Conservation (phyloP, 2,329 filamentous ascomycete species). For the Seiridium cupressi region DNA sequence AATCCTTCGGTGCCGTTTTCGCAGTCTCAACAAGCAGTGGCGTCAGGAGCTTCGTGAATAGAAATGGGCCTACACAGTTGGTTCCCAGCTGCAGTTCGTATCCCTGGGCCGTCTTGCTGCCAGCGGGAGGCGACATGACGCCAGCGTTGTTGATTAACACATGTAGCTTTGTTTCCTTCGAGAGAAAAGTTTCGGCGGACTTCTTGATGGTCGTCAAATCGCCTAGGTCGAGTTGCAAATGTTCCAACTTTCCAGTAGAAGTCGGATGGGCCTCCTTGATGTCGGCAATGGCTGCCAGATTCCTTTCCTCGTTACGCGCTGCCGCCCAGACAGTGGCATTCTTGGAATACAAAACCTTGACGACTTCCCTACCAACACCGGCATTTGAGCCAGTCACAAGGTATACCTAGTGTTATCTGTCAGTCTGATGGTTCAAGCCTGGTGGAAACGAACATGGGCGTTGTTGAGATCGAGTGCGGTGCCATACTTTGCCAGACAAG, state of each 20-base stretch:
- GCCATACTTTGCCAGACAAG: neutral
- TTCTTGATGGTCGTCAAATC: slow-evolving; percentile 17
- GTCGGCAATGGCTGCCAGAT: neutral
- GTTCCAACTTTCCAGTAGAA: neutral
- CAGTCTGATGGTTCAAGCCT: neutral
- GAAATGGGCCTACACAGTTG: slow-evolving; percentile 5
- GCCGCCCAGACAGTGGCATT: slow-evolving; percentile 2
- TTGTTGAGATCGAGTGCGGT: neutral
- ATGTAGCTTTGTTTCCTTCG: slow-evolving; percentile 11
- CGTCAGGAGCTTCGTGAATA: slow-evolving; percentile 5
- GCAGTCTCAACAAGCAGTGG: neutral
- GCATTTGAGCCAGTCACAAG: neutral
- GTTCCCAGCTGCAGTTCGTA: slow-evolving; percentile 6
- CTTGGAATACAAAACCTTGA: slow-evolving; percentile 6
- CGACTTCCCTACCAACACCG: slow-evolving; percentile 5
- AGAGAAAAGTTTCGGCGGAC: slow-evolving; percentile 10
- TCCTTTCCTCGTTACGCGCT: slow-evolving; percentile 3
- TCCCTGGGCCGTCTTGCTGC: slow-evolving; percentile 2
- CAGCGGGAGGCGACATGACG: neutral
- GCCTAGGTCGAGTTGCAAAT: slow-evolving; percentile 19
- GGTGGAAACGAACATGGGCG: neutral
- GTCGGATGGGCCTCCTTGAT: neutral
- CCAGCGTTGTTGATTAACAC: slow-evolving; percentile 16
- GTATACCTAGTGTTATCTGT: neutral
- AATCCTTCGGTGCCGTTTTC: neutral